Conservation (phyloP, 1,139 yeast genomes). For the Scheffersomyces lignicola region DNA sequence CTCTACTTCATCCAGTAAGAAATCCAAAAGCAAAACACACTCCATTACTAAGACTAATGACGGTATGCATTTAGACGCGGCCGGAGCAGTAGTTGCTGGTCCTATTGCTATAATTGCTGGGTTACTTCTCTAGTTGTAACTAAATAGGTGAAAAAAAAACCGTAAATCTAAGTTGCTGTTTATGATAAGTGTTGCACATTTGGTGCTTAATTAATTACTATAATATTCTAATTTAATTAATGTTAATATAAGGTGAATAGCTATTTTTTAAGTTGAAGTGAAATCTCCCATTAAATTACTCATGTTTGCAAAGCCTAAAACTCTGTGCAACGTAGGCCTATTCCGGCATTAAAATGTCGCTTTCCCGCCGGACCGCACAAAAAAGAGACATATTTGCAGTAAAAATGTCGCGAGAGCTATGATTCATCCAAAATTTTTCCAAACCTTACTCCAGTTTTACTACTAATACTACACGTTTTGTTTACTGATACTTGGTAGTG, state of each 20-base stretch:
- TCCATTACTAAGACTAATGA: constrained; percentile 18
- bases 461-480: not conserved
- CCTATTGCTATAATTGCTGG: constrained; percentile 16
- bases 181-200: not conserved
- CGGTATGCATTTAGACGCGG: constrained; percentile 10
- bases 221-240: too few species aligned
- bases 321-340: too few species aligned
- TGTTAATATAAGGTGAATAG: too few species aligned
- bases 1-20: constrained; percentile 8
- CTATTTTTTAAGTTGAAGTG: too few species aligned
- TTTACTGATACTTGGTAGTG: constrained; percentile 3
- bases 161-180: constrained; percentile 1
- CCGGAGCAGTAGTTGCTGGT: constrained; percentile 12
- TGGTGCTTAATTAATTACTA: constrained; percentile 6
- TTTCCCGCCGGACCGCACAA: constrained; percentile 2
- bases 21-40: constrained; percentile 13
- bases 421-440: constrained; percentile 1
- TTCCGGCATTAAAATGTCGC: not conserved
- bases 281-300: too few species aligned
- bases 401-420: not conserved
- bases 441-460: constrained; percentile 4
- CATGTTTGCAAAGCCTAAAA: too few species aligned
- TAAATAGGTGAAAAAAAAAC: not conserved
- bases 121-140: constrained; percentile 15
- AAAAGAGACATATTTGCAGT: not conserved